A percentile compares a stretch with the other conserved stretches of the same genome.
Conservation (phyloP, 192 early-diverging fungal genomes). For the Backusella morwellensis region DNA sequence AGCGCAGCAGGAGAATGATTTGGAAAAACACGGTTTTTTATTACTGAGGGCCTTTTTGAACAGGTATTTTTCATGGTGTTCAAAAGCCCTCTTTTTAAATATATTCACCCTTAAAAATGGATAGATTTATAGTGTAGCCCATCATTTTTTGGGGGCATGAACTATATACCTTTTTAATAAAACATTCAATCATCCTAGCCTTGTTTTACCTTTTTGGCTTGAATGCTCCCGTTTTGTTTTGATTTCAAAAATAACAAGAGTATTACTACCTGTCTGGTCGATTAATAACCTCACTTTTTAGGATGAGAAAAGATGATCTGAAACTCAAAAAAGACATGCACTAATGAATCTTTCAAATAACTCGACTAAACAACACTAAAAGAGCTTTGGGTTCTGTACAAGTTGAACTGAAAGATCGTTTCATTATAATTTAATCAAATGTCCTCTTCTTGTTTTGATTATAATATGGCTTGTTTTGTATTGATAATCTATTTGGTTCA, state of each 20-base stretch:
- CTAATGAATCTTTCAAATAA: neutral
- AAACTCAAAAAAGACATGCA: neutral
- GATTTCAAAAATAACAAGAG: neutral
- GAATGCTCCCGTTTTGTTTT: neutral
- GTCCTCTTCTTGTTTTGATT: neutral
- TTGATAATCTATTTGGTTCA: too few relatives aligned
- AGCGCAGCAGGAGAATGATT: neutral
- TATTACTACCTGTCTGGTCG: neutral
- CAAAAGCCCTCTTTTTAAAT: too few relatives aligned
- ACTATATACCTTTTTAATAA: neutral
- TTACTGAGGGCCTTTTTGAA: too few relatives aligned
- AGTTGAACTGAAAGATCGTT: neutral
- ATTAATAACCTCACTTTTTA: neutral
- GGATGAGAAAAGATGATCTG: neutral
- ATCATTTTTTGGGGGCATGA: neutral
- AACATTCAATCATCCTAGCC: neutral
- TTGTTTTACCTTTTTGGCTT: neutral
- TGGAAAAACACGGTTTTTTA: neutral
- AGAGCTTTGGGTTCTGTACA: neutral
- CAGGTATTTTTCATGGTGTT: too few relatives aligned
- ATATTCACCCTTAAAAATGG: too few relatives aligned
- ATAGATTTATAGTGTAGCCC: too few relatives aligned
- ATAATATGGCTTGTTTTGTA: neutral
- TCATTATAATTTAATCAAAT: neutral
- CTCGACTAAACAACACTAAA: neutral